These are phyloP conservation scores for Sporothrix globosa DNA, from an alignment of 2,329 filamentous ascomycete genomes.

Conservation along the genomic window DNA sequence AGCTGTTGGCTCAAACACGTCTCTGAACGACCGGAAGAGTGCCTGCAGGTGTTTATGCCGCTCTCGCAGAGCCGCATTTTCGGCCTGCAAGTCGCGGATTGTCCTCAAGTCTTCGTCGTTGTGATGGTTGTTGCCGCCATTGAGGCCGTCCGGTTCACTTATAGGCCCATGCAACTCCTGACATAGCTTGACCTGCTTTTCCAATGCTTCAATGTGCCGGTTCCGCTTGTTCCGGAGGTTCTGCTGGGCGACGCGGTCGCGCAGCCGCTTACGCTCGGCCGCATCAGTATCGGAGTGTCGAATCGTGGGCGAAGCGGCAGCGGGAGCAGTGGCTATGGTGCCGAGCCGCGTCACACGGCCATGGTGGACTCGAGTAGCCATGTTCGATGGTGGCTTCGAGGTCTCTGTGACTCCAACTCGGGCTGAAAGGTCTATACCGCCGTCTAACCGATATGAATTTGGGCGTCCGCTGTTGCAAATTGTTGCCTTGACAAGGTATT, in stretches of 20 bases:
- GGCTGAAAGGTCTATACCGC: too few species aligned
- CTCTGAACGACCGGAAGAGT: constrained; percentile 1
- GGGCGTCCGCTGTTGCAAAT: background rate
- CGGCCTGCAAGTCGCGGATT: constrained; percentile 2
- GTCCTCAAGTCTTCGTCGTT: background rate
- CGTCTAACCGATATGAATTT: too few species aligned
- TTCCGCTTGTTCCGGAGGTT: constrained; percentile 30
- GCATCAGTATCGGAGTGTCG: constrained; percentile 4
- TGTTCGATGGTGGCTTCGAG: background rate
- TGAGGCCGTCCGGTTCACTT: background rate
- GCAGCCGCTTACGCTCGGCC: constrained; percentile 26
- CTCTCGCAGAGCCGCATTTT: constrained; percentile 21
- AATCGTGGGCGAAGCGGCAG: background rate
- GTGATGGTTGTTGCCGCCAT: background rate
- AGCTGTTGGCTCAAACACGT: background rate
- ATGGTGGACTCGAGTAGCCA: constrained; percentile 12
- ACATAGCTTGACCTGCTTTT: constrained; percentile 28
- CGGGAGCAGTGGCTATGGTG: background rate
- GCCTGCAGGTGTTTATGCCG: constrained; percentile 15
- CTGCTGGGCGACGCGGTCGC: constrained; percentile 31
- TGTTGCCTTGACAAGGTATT: background rate
- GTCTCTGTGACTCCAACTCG: too few species aligned
- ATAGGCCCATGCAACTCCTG: constrained; percentile 11
- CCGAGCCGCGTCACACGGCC: constrained; percentile 1
- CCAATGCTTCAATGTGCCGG: constrained; percentile 25